These are phyloP conservation scores for Apiospora pterosperma DNA, from an alignment of 2,329 filamentous ascomycete species.

Conservation along the genomic window DNA sequence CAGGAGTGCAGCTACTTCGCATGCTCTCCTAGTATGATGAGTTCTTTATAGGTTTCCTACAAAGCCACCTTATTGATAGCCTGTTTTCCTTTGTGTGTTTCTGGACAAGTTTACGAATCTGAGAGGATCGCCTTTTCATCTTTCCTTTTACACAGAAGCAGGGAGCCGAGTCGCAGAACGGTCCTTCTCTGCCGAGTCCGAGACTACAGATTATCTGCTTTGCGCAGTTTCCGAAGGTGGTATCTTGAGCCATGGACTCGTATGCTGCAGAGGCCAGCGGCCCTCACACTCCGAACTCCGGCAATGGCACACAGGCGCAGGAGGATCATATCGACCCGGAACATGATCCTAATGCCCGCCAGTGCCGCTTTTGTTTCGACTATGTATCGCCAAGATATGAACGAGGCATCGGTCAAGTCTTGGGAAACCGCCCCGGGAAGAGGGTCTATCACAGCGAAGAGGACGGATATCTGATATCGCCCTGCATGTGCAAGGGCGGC, in stretches of 20 bases:
- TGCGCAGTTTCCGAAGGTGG: background rate
- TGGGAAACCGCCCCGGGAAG: background rate
- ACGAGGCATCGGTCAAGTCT: background rate
- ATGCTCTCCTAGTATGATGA: background rate
- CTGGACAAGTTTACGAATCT: background rate
- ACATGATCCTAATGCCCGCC: constrained; percentile 1
- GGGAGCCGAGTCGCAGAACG: background rate
- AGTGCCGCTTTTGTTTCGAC: constrained; percentile 2
- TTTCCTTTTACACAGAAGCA: background rate
- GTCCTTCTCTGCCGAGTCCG: background rate
- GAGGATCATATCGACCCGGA: constrained; percentile 1
- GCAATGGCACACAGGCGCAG: background rate
- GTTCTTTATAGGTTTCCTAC: background rate
- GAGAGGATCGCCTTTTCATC: background rate
- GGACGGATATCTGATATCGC: constrained; percentile 75
- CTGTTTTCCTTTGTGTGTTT: background rate
- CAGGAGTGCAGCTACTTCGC: background rate
- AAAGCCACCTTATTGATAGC: background rate
- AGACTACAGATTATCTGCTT: background rate
- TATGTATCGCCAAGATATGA: background rate
- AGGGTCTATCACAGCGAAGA: constrained; percentile 68
- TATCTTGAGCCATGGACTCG: background rate
- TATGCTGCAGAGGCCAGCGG: background rate
- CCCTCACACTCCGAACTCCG: background rate
- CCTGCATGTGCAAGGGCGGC: constrained; percentile 90